These are phyloP conservation scores for Moesziomyces antarcticus DNA, from an alignment of 1,284 basidiomycete genomes.

Conservation along the genomic window DNA sequence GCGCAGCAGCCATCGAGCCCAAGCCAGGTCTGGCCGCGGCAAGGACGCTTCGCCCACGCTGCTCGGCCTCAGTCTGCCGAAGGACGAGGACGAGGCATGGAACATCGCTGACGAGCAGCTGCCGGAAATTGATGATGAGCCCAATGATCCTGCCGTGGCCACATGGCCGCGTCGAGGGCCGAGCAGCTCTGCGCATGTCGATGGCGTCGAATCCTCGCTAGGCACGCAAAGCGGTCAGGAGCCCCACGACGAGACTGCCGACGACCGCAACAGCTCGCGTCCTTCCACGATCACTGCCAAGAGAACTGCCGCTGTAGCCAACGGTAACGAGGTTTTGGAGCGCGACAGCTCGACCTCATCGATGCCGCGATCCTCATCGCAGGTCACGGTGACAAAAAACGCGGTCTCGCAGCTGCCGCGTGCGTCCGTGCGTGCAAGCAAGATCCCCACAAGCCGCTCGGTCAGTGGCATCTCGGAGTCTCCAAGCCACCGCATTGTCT, in stretches of 20 bases:
- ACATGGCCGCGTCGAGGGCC: slow-evolving; percentile 2
- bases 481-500: slow-evolving; percentile 17
- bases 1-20: slow-evolving; percentile 9
- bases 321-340: slow-evolving; percentile 2
- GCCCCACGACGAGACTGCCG: slow-evolving; percentile 4
- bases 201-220: slow-evolving; percentile 11
- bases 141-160: neutral
- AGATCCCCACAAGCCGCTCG: slow-evolving; percentile 28
- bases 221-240: slow-evolving; percentile 8
- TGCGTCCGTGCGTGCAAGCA: slow-evolving; percentile 11
- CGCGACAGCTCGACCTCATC: slow-evolving; percentile 12
- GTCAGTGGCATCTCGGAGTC: slow-evolving; percentile 28
- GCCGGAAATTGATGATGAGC: slow-evolving; percentile 39
- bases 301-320: neutral
- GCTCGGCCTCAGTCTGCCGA: slow-evolving; percentile 34
- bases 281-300: slow-evolving; percentile 14
- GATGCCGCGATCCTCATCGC: slow-evolving; percentile 28
- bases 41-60: slow-evolving; percentile 30
- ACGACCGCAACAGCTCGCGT: slow-evolving; percentile 11
- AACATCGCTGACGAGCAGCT: slow-evolving; percentile 47
- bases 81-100: slow-evolving; percentile 39
- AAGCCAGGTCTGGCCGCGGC: slow-evolving; percentile 6
- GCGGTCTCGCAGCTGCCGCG: slow-evolving; percentile 13
- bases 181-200: neutral
- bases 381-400: slow-evolving; percentile 30